Evolutionary conservation across 2,329 filamentous ascomycete species (phyloP), one percentile per base, ranked within the genome.

Genomic region (Alternaria sp.): DNA sequence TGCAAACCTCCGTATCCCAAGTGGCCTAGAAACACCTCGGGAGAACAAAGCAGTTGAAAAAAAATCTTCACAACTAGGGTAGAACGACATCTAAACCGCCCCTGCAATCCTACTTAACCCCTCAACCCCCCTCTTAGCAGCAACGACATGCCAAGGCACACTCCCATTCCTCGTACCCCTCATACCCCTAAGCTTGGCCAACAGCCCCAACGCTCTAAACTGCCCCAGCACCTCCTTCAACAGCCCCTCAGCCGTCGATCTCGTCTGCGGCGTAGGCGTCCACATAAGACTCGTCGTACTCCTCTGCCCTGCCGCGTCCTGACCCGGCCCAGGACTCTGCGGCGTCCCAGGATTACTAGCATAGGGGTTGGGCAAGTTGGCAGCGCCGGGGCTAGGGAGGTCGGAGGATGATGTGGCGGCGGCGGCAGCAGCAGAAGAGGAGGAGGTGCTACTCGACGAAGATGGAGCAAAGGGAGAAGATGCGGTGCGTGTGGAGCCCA

Each of bases 61-160:
- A 28, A 55, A 54, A 5, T 26, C 21, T 26, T 14, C 3, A 24
- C 3, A 17, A 17, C 8, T 21, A 11, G 9, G 9, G 33, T 7
- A n/a, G 17, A 5, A 41, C 29, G 36, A 14, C 4, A 4, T 13
- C 4, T 3, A 31, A 40, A 39, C 17, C 51, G 53, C 8, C 29
- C 55, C 14, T 48, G 46, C 14, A 68, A 58, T 65, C 45, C 41
- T 65, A 29, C 68, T 70, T 71, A 94, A 76, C 21, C 84, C 88
- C 72, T 85, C 81, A 4, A 88, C 87, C 2, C 85, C 89, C 77
- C 89, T 89, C 76, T 90, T 84, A 2, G 88, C 90, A 17, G 86
- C 88, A 11, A 87, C 88, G 59, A 94, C 80, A 80, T 94, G 91
- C 89, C 91, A 92, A 17, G 91, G 91, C 68, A 90, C 80, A n/a